These are phyloP conservation scores for Durio zibethinus DNA, from an alignment of 345 rosid species.

Conservation along the genomic window DNA sequence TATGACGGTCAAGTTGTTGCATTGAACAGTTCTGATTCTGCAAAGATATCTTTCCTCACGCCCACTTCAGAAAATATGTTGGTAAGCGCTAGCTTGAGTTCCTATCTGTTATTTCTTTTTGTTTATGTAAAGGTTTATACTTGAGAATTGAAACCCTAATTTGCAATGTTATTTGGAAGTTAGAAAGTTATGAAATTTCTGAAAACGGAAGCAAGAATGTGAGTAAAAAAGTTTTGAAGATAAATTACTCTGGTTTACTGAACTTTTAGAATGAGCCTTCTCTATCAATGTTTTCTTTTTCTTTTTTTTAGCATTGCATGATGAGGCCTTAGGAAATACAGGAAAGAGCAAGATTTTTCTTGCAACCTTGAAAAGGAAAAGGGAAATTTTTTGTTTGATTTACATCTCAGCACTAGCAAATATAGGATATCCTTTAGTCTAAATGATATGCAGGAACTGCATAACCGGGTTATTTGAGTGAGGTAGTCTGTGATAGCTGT, in stretches of 20 bases:
- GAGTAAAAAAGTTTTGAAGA: background rate
- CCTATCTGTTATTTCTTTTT: background rate
- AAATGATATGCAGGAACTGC: background rate
- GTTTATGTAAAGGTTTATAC: background rate
- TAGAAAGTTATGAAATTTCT: background rate
- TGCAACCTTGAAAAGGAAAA: background rate
- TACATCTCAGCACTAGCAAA: background rate
- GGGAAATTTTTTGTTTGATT: background rate
- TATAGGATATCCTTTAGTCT: background rate
- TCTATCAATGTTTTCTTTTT: background rate
- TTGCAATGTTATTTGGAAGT: background rate
- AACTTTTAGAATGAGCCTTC: background rate
- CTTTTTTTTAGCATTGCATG: background rate
- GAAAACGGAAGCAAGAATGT: background rate
- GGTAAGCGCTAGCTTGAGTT: slow-evolving; percentile 40
- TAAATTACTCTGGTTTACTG: background rate
- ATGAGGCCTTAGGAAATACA: background rate
- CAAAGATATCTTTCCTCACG: slow-evolving; percentile 74
- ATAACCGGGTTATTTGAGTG: background rate
- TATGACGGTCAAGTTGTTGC: slow-evolving; percentile 74
- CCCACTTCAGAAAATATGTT: slow-evolving; percentile 86
- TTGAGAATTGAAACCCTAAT: background rate
- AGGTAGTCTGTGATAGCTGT: background rate
- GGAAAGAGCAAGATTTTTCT: background rate
- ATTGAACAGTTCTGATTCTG: slow-evolving; percentile 47